Base-by-base conservation (phyloP, 768 basidiomycete species). In the Pleurotus giganteus region DNA sequence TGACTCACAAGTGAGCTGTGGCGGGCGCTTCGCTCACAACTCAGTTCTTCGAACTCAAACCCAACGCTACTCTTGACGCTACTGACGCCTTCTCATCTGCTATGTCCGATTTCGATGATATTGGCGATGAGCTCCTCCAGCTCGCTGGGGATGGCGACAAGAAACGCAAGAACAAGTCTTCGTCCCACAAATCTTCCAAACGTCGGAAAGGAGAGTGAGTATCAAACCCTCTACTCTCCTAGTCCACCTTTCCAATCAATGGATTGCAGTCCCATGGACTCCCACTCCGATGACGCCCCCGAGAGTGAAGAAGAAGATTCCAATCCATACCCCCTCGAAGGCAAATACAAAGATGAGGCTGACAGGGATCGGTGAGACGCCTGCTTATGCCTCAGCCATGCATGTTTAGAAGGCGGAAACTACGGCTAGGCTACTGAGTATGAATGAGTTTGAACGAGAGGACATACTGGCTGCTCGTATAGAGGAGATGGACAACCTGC, bases 401-500 rank as follows among this genome's bases (percentile, higher is more conserved):
- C 58, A 57, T 59, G 52, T 58, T 67, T 63, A 59, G 59, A 55
- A 60, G 53, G 62, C 60, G 63, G 65, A 39, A 47, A 54, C 51
- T 13, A 13, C 13, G 36, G 58, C 57, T 65, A 98, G 95, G 50
- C 75, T 98, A 28, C 73, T 92, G 63, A 69, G 75, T 21, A 77
- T 96, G 81, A 80, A 87, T 34, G 96, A 98, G 70, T 80, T 97
- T 62, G 88, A 94, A 57, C 85, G 96, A 53, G 96, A 98, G 69
- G 84, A 83, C 29, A 88, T 93, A 47, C 77, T 98, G 19, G 88
- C 90, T 0, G 76, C 83, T 57, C 86, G 96, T 6, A 73, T 82
- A 29, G 94, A 94, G 57, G 85, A 93, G 69, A 82, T 87, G 72
- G 89, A 92, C 68, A 80, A 83, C 58, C 75, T 84, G 45, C 78